Base-by-base conservation (phyloP, 2,329 filamentous ascomycete genomes). In the Fusarium mundagurra region DNA sequence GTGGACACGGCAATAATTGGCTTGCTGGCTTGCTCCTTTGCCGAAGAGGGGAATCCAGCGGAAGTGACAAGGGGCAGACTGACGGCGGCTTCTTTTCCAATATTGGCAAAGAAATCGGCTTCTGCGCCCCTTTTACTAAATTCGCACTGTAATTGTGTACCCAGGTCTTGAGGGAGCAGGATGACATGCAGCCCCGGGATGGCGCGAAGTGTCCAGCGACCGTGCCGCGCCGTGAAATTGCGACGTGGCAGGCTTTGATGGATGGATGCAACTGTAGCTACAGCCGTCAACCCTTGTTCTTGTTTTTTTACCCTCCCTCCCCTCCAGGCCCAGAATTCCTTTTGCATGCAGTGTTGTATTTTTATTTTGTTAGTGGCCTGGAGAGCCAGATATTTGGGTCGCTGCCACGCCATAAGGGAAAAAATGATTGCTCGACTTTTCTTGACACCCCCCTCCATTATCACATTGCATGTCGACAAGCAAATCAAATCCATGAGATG, bases 121-220 rank as follows among this genome's bases (percentile, higher is more conserved):
- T 47, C 50, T 72, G 69, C 50, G 63, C 41, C 43, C 51, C 18
- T 53, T 39, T 34, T 33, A 16, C 7, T 2, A 11, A 50, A 14
- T 36, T 66, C 76, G 58, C 76, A 78, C 76, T 78, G 76, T 78
- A 58, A n/a, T 48, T 22, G 38, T 55, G 43, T 64, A 47, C 29
- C 22, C 39, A 20, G 61, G 45, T 72, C 61, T 70, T 75, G 71
- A 73, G 61, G 65, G 67, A 50, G 68, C 53, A 72, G 71, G 72
- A 79, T 79, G 77, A 79, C 76, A 79, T 78, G 76, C 77, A 79
- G 76, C 67, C 77, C 61, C 63, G 75, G 73, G 74, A 79, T 79
- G 77, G 77, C 77, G 77, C 66, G 64, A 77, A 78, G 76, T 72
- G 71, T 47, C 67, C 66, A 69, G 76, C 61, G 67, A 73, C 73